These are phyloP conservation scores for Heliosperma pusillum DNA, from an alignment of 148 eudicot species.

Conservation along the genomic window DNA sequence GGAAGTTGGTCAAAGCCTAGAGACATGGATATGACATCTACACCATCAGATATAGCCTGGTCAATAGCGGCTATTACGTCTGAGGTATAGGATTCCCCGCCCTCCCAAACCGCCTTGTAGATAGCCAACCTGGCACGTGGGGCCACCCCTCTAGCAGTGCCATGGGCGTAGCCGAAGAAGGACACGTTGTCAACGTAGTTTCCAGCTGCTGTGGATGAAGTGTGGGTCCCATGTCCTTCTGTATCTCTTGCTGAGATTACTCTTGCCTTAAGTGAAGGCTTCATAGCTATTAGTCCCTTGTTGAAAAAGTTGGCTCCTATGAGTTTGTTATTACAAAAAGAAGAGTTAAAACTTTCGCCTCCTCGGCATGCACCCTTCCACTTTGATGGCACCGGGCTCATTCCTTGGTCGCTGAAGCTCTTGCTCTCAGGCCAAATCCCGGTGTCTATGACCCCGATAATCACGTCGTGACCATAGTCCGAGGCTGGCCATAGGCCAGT, in stretches of 20 bases:
- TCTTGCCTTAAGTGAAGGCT: slow-evolving; percentile 28
- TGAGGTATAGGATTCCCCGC: slow-evolving; percentile 28
- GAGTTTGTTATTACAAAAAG: slow-evolving; percentile 53
- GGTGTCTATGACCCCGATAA: slow-evolving; percentile 56
- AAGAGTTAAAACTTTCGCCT: slow-evolving; percentile 38
- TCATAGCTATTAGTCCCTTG: slow-evolving; percentile 43
- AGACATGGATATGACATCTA: slow-evolving; percentile 58
- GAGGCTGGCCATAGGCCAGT: slow-evolving; percentile 62
- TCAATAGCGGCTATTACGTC: slow-evolving; percentile 62
- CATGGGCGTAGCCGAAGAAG: slow-evolving; percentile 59
- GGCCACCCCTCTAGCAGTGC: slow-evolving; percentile 60
- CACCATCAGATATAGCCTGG: slow-evolving; percentile 58
- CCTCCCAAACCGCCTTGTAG: slow-evolving; percentile 65
- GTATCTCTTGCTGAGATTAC: slow-evolving; percentile 56
- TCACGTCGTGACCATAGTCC: slow-evolving; percentile 42
- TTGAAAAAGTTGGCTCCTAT: slow-evolving; percentile 57
- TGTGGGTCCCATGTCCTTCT: slow-evolving; percentile 76
- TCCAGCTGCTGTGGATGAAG: slow-evolving; percentile 59
- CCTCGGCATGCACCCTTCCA: slow-evolving; percentile 61
- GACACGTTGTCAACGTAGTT: slow-evolving; percentile 45
- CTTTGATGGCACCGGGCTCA: slow-evolving; percentile 35
- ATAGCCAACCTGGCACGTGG: slow-evolving; percentile 63
- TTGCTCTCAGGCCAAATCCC: slow-evolving; percentile 71
- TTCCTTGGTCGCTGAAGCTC: slow-evolving; percentile 49
- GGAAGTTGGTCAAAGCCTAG: slow-evolving; percentile 34